Evolutionary conservation across 2,329 filamentous ascomycete species (phyloP).

Genomic region (Botryotinia convoluta): DNA sequence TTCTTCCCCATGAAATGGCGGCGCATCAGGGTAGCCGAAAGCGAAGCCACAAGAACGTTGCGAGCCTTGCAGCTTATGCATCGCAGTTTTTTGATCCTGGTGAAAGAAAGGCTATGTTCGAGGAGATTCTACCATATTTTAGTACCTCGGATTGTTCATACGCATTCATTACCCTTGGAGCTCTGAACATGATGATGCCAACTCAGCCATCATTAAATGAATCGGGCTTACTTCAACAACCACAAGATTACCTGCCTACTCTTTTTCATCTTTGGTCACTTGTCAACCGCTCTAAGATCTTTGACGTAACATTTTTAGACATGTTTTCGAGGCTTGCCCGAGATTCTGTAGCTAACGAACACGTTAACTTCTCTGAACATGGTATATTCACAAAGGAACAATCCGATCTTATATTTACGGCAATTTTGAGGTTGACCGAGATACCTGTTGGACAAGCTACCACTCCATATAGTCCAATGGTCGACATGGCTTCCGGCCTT

Average conservation of each 20-base stretch:
- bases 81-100: conserved; percentile 90
- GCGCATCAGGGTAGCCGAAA: conserved; percentile 56
- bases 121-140: conserved; percentile 82
- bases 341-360: conserved; percentile 71
- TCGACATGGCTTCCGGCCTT: conserved; percentile 80
- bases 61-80: conserved; percentile 86
- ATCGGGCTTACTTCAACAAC: conserved; percentile 68
- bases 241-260: conserved; percentile 85
- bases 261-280: conserved; percentile 97
- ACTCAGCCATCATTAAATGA: conserved; percentile 73
- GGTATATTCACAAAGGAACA: conserved; percentile 93
- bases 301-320: conserved; percentile 86
- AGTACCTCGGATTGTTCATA: conserved; percentile 90
- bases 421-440: conserved; percentile 82
- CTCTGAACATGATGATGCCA: conserved; percentile 84
- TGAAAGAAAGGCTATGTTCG: conserved; percentile 77
- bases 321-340: conserved; percentile 82
- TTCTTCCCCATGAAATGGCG: conserved; percentile 80
- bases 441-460: conserved; percentile 96
- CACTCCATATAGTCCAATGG: conserved; percentile 76
- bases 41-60: conserved; percentile 62
- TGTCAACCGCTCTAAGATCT: conserved; percentile 81
- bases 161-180: conserved; percentile 86
- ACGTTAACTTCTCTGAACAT: conserved; percentile 79
- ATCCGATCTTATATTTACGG: conserved; percentile 88